Base-by-base conservation (phyloP, 495 filamentous ascomycete species). In the Podospora conica region DNA sequence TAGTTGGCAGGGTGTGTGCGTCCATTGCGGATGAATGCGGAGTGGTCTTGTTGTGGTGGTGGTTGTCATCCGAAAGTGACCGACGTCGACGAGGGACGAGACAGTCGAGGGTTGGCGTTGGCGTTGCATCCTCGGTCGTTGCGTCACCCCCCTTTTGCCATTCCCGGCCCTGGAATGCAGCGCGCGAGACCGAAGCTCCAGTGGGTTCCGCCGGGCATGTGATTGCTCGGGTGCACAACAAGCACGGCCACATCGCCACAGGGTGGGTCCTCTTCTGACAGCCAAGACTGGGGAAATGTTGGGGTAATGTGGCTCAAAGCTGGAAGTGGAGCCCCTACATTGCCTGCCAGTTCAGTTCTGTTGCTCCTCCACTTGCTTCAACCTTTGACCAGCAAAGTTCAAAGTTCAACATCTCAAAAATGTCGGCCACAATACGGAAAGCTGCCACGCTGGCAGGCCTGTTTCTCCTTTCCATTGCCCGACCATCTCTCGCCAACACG, bases 401-500 rank as follows among this genome's bases (percentile, higher is more conserved):
- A 7, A n/a, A 18, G 6, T 53, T 53, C 22, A 55, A 24, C 22
- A 63, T 53, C 60, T 24, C 29, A 12, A n/a, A 18, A 61, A 23
- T 56, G 21, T 7, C 20, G 25, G 9, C 24, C 22, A 12, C 53
- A 63, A 9, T 25, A 63, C n/a, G n/a, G n/a, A 55, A 18, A 31
- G 10, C 40, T 29, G 55, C 53, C 24, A 56, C 53, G 22, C 20
- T 48, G 40, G 24, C 55, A 53, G 9, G 12, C 57, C 66, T 11
- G 11, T 18, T 63, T 7, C 53, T 67, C 23, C 53, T 74, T n/a
- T 21, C 61, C 31, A 55, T 54, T 18, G 21, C 69, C 48, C 60
- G 55, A 9, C 4, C 33, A 1, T 66, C 60, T 7, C 53, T 65
- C 54, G 91, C 86, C 73, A 97, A 98, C 74, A 88, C 90, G 66